Percentiles rank a stretch among this genome's conserved stretches.
phyloP scores from a whole-genome alignment of 352 stramenopile species.

The Blastocystis sp. region DNA sequence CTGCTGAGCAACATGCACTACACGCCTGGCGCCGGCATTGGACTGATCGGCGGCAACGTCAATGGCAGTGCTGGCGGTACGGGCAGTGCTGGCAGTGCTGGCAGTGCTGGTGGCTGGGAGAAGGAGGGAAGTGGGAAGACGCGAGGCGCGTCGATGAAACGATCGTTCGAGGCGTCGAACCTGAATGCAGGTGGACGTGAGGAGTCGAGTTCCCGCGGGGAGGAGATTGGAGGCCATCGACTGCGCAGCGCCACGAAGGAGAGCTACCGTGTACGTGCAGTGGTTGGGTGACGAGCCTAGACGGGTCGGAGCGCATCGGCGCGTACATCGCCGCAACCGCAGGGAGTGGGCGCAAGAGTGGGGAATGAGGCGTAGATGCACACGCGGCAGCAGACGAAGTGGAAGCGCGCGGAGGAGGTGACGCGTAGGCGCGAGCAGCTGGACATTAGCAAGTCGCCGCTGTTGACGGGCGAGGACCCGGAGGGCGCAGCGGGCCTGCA shows the following conservation, averaged over 20 bases:
- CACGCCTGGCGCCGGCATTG: constrained; percentile 47
- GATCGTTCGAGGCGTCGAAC: background rate
- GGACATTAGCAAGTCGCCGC: constrained; percentile 35
- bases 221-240: constrained; percentile 5
- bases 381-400: background rate
- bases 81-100: too few species aligned
- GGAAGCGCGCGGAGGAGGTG: background rate
- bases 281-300: background rate
- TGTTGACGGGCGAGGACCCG: constrained; percentile 59
- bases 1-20: constrained; percentile 19
- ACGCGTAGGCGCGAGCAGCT: background rate
- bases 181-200: background rate
- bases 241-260: constrained; percentile 2
- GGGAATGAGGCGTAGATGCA: background rate
- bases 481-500: constrained; percentile 46
- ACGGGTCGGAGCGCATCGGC: background rate
- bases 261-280: background rate
- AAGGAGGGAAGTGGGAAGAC: background rate
- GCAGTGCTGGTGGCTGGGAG: background rate
- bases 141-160: background rate
- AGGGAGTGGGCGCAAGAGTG: background rate
- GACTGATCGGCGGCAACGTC: constrained; percentile 4
- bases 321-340: background rate
- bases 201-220: background rate
- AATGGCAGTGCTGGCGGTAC: background rate